Evolutionary conservation across 495 filamentous ascomycete species (phyloP).

Genomic region (Aspergillus campestris): DNA sequence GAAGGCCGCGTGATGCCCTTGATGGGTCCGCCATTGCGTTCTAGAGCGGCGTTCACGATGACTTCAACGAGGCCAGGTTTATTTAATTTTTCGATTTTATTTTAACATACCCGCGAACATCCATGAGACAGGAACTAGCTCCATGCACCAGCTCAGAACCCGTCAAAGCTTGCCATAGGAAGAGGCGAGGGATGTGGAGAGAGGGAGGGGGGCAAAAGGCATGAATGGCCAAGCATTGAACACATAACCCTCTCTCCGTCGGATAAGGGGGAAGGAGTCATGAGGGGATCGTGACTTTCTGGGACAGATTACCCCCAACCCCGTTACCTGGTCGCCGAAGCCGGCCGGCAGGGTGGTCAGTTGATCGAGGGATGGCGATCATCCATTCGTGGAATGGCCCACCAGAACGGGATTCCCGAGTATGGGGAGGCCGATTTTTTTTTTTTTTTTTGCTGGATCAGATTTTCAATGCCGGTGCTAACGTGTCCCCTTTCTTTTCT

Average conservation of each 20-base stretch:
- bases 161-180: slow-evolving; percentile 7
- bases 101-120: slow-evolving; percentile 9
- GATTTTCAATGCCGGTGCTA: background rate
- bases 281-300: slow-evolving; percentile 12
- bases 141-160: slow-evolving; percentile 5
- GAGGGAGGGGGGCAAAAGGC: background rate
- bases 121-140: slow-evolving; percentile 13
- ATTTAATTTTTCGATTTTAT: too few species aligned
- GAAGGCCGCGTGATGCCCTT: slow-evolving; percentile 21
- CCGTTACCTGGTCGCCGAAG: slow-evolving; percentile 13
- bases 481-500: background rate
- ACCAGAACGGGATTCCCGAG: slow-evolving; percentile 17
- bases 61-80: slow-evolving; percentile 11
- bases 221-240: background rate
- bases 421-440: slow-evolving; percentile 17
- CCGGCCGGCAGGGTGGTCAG: slow-evolving; percentile 13
- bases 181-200: background rate
- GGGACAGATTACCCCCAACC: background rate
- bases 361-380: slow-evolving; percentile 21
- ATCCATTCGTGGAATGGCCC: slow-evolving; percentile 20
- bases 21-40: slow-evolving; percentile 12
- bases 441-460: slow-evolving; percentile 2
- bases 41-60: slow-evolving; percentile 24
- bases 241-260: slow-evolving; percentile 1
- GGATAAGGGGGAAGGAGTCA: background rate